A percentile compares a stretch with the other conserved stretches of the same genome.
These are phyloP conservation scores for Aspergillus texensis DNA, from an alignment of 2,329 filamentous ascomycete species.

Conservation along the genomic window DNA sequence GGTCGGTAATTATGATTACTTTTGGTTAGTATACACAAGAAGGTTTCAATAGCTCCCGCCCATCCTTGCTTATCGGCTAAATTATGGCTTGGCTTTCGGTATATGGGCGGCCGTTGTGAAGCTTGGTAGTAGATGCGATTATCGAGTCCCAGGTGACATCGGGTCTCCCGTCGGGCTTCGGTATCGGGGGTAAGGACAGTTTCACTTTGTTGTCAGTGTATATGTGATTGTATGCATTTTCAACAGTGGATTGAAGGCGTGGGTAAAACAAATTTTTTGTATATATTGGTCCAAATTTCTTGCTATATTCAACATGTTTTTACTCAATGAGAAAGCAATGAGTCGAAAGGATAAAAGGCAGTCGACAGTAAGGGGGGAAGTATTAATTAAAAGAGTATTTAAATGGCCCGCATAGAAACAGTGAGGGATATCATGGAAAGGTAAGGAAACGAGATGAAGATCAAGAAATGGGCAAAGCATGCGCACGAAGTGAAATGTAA, in stretches of 20 bases:
- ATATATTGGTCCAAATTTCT: conserved; percentile 17
- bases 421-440: conserved; percentile 48
- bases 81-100: background rate
- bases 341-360: conserved; percentile 19
- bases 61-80: background rate
- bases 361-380: conserved; percentile 21
- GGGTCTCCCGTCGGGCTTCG: background rate
- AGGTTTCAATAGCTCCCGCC: background rate
- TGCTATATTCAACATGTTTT: conserved; percentile 21
- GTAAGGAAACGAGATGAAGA: conserved; percentile 26
- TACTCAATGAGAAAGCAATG: conserved; percentile 16
- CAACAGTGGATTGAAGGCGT: background rate
- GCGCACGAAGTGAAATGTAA: conserved; percentile 21
- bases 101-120: background rate
- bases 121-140: background rate
- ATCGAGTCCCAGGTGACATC: background rate
- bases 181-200: background rate
- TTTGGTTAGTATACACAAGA: conserved; percentile 7
- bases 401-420: conserved; percentile 39
- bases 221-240: background rate
- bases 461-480: conserved; percentile 27
- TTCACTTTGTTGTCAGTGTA: background rate
- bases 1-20: background rate
- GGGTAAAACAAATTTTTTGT: background rate
- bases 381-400: conserved; percentile 39